Evolutionary conservation across 345 rosid genomes (phyloP), one percentile per base, ranked within the genome.

Genomic region (Raphanus raphanistrum): DNA sequence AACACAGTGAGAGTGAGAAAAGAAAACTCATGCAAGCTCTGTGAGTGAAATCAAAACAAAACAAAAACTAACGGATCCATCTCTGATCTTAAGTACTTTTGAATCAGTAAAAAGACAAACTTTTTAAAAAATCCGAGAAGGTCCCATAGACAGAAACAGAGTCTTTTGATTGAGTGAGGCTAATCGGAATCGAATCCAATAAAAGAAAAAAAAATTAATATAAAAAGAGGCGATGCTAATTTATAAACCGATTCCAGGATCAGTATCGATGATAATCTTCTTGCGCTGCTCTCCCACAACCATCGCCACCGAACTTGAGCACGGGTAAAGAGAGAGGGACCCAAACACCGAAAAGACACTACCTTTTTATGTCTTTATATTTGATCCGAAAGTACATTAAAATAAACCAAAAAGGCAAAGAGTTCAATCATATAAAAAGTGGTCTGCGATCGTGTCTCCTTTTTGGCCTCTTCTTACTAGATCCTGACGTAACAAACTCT

Each of bases 181-280:
- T 35, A 35, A 61, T 71, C 7, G 3, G 36, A 71, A 54, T 17
- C 60, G 59, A 57, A 71, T 63, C 60, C 8, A 38, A 65, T 13
- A 1, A 57, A 55, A 71, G 0, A 48, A 52, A n/a, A n/a, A n/a
- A n/a, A n/a, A n/a, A n/a, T n/a, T n/a, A n/a, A n/a, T n/a, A 33
- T 33, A 33, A 36, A 36, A 8, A 8, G 10, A 8, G 43, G 10
- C 2, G 43, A 36, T 36, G 43, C 2, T 36, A 26, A 31, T 21
- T 21, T 21, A 13, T 12, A 45, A 82, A 90, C 96, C 96, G 69
- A 94, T 79, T 17, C 97, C 98, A 52, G 97, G 98, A 78, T 94
- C 96, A 79, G 98, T 90, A 83, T 94, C 98, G 70, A 94, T 94
- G 88, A 94, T 92, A 68, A 94, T 85, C 90, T 90, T 92, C 88